Evolutionary conservation across 2,329 filamentous ascomycete species (phyloP), one percentile per base, ranked within the genome.

Genomic region (Byssochlamys sp.): DNA sequence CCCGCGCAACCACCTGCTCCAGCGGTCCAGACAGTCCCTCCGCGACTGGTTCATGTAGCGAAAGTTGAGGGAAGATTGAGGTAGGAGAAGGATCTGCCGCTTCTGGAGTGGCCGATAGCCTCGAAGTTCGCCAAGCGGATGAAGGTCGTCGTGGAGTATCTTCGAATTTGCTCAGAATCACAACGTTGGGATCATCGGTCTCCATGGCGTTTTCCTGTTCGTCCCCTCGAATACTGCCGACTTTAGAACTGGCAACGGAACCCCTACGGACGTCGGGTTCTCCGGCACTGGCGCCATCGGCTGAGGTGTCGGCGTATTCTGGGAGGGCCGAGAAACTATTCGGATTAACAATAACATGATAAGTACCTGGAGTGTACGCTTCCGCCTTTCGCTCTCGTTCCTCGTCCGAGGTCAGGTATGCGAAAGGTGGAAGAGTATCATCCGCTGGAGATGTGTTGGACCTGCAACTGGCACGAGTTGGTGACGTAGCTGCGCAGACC

Each of bases 311-410:
- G 60, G 69, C 71, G 64, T 82, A 82, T 62, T 83, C 80, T 3
- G 80, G 78, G 7, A 80, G 67, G 29, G 75, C 70, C 27, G 73
- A 71, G 63, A 84, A 84, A 66, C 79, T 83, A 14, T 77, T 74
- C 4, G 78, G 80, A 48, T 81, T 80, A 56, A 79, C 76, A 24
- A 84, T 71, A 24, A 84, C 79, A 64, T 79, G 75, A 65, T 79
- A 84, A 1, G 80, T 82, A 14, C 81, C 82, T 1, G 82, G 81
- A 33, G 68, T 70, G 39, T 73, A 73, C 6, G 69, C 70, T 55
- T 78, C 75, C 14, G 82, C 82, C 65, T 84, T 84, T 58, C 72
- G 75, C 65, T 84, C 82, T 48, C 82, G 73, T 28, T 84, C 82
- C 61, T 83, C 81, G 59, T 84, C 81, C 28, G 74, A 82, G 1